A percentile compares a stretch with the other conserved stretches of the same genome.
Conservation (phyloP, 2,329 filamentous ascomycete genomes). For the Pyrenophora seminiperda region DNA sequence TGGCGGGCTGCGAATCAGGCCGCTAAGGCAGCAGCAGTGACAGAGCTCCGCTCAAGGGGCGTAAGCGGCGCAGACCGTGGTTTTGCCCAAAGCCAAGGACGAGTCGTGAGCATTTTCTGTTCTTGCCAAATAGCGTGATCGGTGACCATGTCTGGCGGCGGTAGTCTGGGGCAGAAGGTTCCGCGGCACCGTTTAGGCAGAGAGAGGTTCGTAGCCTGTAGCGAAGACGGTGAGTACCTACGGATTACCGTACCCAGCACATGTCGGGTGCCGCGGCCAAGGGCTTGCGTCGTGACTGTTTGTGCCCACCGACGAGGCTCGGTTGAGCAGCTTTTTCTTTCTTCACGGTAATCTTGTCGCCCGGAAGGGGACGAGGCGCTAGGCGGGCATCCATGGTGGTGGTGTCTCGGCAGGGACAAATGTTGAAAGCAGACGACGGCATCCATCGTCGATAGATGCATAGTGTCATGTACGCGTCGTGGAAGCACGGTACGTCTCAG, state of each 20-base stretch:
- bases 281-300: conserved; percentile 19
- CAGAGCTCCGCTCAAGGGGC: conserved; percentile 10
- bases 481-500: conserved; percentile 45
- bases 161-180: not conserved
- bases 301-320: conserved; percentile 20
- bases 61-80: conserved; percentile 6
- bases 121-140: conserved; percentile 3
- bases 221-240: conserved; percentile 6
- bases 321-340: conserved; percentile 10
- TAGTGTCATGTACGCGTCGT: conserved; percentile 38
- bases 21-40: conserved; percentile 4
- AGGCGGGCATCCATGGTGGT: conserved; percentile 25
- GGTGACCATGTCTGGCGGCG: conserved; percentile 6
- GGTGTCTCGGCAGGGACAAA: conserved; percentile 27
- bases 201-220: conserved; percentile 1
- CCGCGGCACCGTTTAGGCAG: not conserved
- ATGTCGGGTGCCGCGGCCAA: conserved; percentile 13
- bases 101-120: not conserved
- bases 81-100: conserved; percentile 11
- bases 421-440: conserved; percentile 32
- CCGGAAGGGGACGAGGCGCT: conserved; percentile 29
- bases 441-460: conserved; percentile 29
- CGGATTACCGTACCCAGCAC: conserved; percentile 11
- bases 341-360: conserved; percentile 13
- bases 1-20: conserved; percentile 6